Evolutionary conservation across 371 early-diverging fungal genomes (phyloP), one percentile per base, ranked within the genome.

Genomic region (Actinomortierella wolfii): DNA sequence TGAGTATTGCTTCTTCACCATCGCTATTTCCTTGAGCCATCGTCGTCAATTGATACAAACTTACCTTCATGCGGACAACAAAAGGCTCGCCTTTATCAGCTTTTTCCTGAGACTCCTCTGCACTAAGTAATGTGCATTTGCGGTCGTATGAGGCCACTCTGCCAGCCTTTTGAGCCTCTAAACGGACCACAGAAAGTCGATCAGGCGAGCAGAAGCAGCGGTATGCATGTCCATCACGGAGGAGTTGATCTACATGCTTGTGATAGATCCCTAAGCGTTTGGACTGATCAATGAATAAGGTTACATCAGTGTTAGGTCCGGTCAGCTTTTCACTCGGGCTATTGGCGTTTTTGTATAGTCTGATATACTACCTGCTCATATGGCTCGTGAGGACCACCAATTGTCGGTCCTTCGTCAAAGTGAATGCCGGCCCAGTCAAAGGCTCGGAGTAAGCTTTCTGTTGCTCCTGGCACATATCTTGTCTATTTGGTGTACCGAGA

Each of bases 171-270:
- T 81, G 81, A 13, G 83, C 80, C 25, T 76, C 57, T 39, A 82
- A 76, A 11, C 92, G 86, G 11, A 90, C 79, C 15, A 78, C 61
- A 4, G 86, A 81, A 25, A 96, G 78, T 21, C 93, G 83, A 50
- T 92, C 89, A 1, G 89, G 71, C 2, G 86, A 81, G 75, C 97
- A 97, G 64, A 93, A 96, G 66, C 97, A 97, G 40, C 91, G 83
- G 63, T 97, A 97, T 0, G 94, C 97, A n/a, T 88, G 84, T 1
- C 89, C 94, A 5, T 77, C 64, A 52, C 88, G 76, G 1, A 97
- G 56, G n/a, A 97, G 81, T 18, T 80, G 55, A 1, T 89, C 63
- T 4, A 91, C 90, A 54, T 90, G 82, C 9, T 80, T 53, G 57
- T 80, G 78, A 78, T 97, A 96, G 11, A 92, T 54, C 0, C 84